Conservation (phyloP, 805 yeast genomes). For the Pichia nanzhaoensis region DNA sequence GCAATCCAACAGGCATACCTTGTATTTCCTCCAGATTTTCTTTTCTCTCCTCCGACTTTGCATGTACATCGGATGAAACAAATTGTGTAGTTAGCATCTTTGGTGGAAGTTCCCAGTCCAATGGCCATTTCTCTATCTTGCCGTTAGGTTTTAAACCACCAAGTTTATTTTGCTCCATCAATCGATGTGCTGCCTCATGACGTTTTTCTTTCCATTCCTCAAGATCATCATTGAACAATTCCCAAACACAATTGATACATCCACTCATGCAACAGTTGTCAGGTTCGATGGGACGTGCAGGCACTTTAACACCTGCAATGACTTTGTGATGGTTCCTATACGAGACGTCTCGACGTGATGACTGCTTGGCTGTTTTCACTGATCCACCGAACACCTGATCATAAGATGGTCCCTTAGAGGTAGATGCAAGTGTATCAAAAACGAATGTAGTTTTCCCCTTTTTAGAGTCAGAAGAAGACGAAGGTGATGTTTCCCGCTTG, state of each 20-base stretch:
- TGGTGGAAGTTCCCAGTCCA: constrained; percentile 53
- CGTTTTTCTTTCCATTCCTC: constrained; percentile 70
- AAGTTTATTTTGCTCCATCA: constrained; percentile 34
- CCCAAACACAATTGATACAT: constrained; percentile 97
- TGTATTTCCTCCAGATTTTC: constrained; percentile 34
- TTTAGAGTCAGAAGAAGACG: background rate
- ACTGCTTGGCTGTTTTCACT: constrained; percentile 26
- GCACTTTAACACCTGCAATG: constrained; percentile 68
- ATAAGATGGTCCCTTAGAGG: constrained; percentile 16
- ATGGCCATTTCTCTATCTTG: constrained; percentile 50
- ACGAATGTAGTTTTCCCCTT: constrained; percentile 14
- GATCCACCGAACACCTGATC: constrained; percentile 28
- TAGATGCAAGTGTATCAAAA: constrained; percentile 23
- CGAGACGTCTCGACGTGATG: constrained; percentile 32
- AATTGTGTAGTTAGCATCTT: constrained; percentile 34
- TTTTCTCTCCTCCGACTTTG: background rate
- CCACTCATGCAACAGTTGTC: constrained; percentile 98
- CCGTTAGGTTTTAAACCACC: constrained; percentile 23
- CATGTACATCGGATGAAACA: constrained; percentile 35
- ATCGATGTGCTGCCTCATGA: constrained; percentile 44
- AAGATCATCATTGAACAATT: constrained; percentile 78
- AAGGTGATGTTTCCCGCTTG: constrained; percentile 2
- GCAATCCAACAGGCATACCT: constrained; percentile 66
- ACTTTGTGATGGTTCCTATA: constrained; percentile 28
- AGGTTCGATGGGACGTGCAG: constrained; percentile 81